Conservation (phyloP, 495 filamentous ascomycete genomes). For the Acidiella bohemica region DNA sequence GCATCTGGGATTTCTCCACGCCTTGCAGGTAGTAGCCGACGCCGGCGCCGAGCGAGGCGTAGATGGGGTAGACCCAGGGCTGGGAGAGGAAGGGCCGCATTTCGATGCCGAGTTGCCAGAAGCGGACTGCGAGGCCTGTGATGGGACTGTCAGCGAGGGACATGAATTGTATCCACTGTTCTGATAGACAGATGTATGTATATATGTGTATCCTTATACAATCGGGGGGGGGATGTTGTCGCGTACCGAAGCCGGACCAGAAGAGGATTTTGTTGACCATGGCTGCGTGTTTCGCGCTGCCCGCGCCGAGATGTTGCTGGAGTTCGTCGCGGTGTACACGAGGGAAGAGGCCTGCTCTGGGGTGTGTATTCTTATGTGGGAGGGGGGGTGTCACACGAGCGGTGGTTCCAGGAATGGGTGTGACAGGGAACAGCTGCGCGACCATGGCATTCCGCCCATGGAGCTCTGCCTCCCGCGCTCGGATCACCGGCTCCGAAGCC, state of each 20-base stretch:
- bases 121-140: constrained; percentile 71
- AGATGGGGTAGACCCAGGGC: constrained; percentile 86
- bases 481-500: too few relatives aligned
- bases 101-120: constrained; percentile 95
- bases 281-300: background rate
- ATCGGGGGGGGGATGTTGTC: background rate
- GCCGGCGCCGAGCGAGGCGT: constrained; percentile 65
- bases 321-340: background rate
- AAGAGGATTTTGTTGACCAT: constrained; percentile 79
- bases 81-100: constrained; percentile 78
- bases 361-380: background rate
- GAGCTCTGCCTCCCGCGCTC: too few relatives aligned
- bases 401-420: too few relatives aligned
- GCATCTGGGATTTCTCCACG: constrained; percentile 64
- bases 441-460: too few relatives aligned
- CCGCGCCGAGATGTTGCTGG: background rate
- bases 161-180: too few relatives aligned
- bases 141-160: constrained; percentile 3
- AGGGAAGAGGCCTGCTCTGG: background rate
- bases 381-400: too few relatives aligned
- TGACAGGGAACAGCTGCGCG: too few relatives aligned
- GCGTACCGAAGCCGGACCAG: constrained; percentile 93
- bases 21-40: constrained; percentile 95
- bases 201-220: too few relatives aligned
- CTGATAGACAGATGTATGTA: background rate